Evolutionary conservation across 257 asterid species (phyloP), one percentile per base, ranked within the genome.

Genomic region (Scutellaria baicalensis): DNA sequence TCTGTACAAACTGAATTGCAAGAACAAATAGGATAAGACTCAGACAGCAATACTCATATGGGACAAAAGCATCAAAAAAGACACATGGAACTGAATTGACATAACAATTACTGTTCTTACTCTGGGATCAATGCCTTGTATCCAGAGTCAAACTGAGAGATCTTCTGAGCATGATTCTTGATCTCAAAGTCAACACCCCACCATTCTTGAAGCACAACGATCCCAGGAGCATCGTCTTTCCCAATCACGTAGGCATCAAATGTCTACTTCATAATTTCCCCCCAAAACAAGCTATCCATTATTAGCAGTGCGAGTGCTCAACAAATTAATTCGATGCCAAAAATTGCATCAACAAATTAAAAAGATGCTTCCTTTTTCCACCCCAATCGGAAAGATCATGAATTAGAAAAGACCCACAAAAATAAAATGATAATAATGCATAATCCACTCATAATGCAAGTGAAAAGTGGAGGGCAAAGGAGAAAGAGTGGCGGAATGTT

Each of bases 131-230:
- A 85, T 40, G 97, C 87, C 78, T 86, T 94, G 59, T 86, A 94
- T 68, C 97, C 99, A 4, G 80, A 69, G 71, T 81, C 92, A 61
- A 94, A 88, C 78, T 88, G 91, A 52, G 96, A 80, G 69, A 94
- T 91, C 68, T 85, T 94, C 80, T 81, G 77, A n/a, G 99, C 99
- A 21, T 94, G 97, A 85, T 94, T 94, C 82, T 91, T 94, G 55
- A 94, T 83, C 90, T 94, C 97, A 75, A 77, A 94, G 79, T 94
- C 99, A 52, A 94, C 93, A 63, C 97, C 99, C 97, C 97, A 94
- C 99, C 97, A 94, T 75, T 94, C 99, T 59, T 94, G 99, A 66
- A 94, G 84, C 81, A 94, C 97, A 66, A 94, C 94, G 17, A 94
- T 88, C 64, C 97, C 99, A 18, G 99, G 97, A 72, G 97, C 97